phyloP scores from a whole-genome alignment of 2,329 filamentous ascomycete species.

The Monilinia aucupariae region DNA sequence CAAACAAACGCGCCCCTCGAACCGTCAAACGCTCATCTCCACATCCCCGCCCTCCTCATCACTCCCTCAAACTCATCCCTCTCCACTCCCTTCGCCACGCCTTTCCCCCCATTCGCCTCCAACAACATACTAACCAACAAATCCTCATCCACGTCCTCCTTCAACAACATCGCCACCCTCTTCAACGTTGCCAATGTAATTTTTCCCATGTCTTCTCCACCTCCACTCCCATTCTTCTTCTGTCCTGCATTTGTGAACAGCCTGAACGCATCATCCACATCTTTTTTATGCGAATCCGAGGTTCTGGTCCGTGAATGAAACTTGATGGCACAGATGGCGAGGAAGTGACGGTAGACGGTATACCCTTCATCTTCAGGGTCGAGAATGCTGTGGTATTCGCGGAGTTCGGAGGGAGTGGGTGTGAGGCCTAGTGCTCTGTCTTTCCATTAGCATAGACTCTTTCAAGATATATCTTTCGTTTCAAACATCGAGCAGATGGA shows the following conservation, averaged over 20 bases:
- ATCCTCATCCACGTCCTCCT: slow-evolving; percentile 79
- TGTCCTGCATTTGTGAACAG: slow-evolving; percentile 62
- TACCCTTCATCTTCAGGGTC: slow-evolving; percentile 78
- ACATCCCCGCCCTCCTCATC: slow-evolving; percentile 34
- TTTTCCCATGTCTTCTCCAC: slow-evolving; percentile 40
- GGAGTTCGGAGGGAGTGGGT: slow-evolving; percentile 60
- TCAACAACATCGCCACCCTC: slow-evolving; percentile 72
- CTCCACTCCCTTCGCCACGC: slow-evolving; percentile 64
- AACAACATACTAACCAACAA: slow-evolving; percentile 88
- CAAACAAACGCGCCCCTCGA: not conserved
- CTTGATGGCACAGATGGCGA: slow-evolving; percentile 84
- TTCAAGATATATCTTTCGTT: not conserved
- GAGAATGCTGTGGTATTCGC: slow-evolving; percentile 71
- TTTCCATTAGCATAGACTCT: not conserved
- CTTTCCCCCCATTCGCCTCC: slow-evolving; percentile 81
- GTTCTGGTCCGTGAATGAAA: slow-evolving; percentile 56
- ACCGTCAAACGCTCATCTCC: slow-evolving; percentile 21
- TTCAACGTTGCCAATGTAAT: slow-evolving; percentile 77
- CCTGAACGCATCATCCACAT: slow-evolving; percentile 75
- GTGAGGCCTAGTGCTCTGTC: slow-evolving; percentile 76
- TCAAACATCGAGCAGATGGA: not conserved
- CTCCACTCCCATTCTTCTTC: slow-evolving; percentile 33
- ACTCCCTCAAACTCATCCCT: slow-evolving; percentile 53
- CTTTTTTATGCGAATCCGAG: slow-evolving; percentile 49
- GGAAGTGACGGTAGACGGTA: slow-evolving; percentile 73